These are phyloP conservation scores for Tricharina praecox DNA, from an alignment of 495 filamentous ascomycete species.

Conservation along the genomic window DNA sequence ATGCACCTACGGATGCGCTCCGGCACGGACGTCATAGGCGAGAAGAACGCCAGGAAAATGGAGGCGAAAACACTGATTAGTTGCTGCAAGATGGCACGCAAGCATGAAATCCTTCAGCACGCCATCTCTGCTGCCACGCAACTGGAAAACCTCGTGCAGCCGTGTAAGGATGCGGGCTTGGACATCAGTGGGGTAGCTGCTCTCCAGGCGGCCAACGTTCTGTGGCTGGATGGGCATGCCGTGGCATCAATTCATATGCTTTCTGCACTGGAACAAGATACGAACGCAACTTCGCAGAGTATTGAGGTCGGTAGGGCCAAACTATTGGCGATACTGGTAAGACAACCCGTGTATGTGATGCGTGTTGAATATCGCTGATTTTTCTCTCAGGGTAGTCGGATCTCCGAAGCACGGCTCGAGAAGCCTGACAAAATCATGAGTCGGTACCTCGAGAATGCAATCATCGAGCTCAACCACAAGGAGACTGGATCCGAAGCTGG, in stretches of 20 bases:
- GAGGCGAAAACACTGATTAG: slow-evolving; percentile 58
- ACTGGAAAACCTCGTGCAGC: slow-evolving; percentile 51
- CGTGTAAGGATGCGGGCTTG: slow-evolving; percentile 51
- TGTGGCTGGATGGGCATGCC: slow-evolving; percentile 92
- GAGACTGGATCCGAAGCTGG: slow-evolving; percentile 54
- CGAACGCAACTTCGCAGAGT: slow-evolving; percentile 49
- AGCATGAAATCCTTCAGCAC: slow-evolving; percentile 66
- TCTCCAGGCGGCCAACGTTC: slow-evolving; percentile 66
- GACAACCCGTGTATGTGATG: slow-evolving; percentile 19
- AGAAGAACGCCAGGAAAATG: slow-evolving; percentile 45
- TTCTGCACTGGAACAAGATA: slow-evolving; percentile 46
- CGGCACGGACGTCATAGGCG: slow-evolving; percentile 35
- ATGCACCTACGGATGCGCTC: slow-evolving; percentile 35
- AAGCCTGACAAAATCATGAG: slow-evolving; percentile 79
- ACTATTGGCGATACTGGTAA: slow-evolving; percentile 68
- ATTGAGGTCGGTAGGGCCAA: slow-evolving; percentile 60
- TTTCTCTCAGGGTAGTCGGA: slow-evolving; percentile 47
- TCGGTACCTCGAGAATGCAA: slow-evolving; percentile 63
- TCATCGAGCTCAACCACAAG: slow-evolving; percentile 55
- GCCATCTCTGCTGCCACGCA: slow-evolving; percentile 69
- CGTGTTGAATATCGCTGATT: background rate
- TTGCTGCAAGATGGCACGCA: slow-evolving; percentile 55
- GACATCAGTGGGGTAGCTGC: slow-evolving; percentile 55
- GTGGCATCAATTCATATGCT: slow-evolving; percentile 81
- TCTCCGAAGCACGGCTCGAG: slow-evolving; percentile 83